Evolutionary conservation across 129 eudicot species (phyloP).

Genomic region (Calendula officinalis): DNA sequence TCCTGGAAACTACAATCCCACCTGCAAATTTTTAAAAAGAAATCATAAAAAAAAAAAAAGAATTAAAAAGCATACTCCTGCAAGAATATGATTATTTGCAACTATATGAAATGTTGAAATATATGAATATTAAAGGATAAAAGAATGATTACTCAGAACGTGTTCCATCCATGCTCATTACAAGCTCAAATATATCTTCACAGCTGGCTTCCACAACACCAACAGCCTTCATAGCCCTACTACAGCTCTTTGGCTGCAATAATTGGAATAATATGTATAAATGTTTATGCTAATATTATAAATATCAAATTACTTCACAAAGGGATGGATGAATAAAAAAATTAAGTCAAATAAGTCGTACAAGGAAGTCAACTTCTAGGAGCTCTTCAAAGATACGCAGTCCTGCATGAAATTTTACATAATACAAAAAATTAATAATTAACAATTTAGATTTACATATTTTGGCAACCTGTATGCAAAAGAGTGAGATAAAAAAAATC

Average conservation of each 20-base stretch:
- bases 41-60: too few species aligned
- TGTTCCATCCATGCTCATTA: conserved; percentile 99
- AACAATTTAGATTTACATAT: not conserved
- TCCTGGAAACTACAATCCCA: conserved; percentile 98
- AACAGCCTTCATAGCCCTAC: conserved; percentile 99
- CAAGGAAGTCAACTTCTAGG: conserved; percentile 89
- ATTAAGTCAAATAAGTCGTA: conserved; percentile 36
- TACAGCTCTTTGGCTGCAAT: conserved; percentile 94
- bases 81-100: too few species aligned
- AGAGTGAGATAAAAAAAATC: not conserved
- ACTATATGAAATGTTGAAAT: too few species aligned
- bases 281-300: conserved; percentile 10
- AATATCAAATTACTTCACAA: not conserved
- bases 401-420: conserved; percentile 44
- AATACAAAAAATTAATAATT: conserved; percentile 19
- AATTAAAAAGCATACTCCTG: too few species aligned
- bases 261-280: conserved; percentile 12
- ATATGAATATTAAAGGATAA: too few species aligned
- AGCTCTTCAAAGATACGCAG: conserved; percentile 99
- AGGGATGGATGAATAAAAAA: too few species aligned
- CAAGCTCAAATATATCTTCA: conserved; percentile 96
- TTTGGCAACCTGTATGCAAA: not conserved
- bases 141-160: conserved; percentile 66
- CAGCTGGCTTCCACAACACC: conserved; percentile 97
- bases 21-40: conserved; percentile 42